These are phyloP conservation scores for Hebeloma cylindrosporum DNA, from an alignment of 768 basidiomycete species.

Conservation along the genomic window DNA sequence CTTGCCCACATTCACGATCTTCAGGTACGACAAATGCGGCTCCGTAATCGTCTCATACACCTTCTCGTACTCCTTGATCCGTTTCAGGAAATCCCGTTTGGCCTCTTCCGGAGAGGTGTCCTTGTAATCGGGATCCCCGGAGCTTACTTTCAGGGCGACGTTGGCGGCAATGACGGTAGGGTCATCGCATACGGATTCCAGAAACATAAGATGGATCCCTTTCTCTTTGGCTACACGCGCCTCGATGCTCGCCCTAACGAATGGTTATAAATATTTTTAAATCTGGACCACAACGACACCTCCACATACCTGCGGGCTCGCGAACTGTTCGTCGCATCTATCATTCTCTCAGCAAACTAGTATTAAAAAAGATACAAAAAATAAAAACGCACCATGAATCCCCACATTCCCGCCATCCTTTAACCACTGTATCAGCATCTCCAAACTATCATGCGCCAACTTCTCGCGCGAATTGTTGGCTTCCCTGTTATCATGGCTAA, in stretches of 20 bases:
- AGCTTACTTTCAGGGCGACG: conserved; percentile 91
- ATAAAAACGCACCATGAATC: conserved; percentile 73
- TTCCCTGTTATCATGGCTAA: conserved; percentile 80
- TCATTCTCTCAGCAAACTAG: not conserved
- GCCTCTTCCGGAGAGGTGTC: conserved; percentile 84
- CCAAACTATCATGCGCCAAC: conserved; percentile 88
- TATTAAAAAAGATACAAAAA: not conserved
- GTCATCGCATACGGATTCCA: conserved; percentile 95
- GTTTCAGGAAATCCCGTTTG: conserved; percentile 83
- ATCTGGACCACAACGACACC: not conserved
- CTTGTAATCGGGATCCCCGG: conserved; percentile 98
- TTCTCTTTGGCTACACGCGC: conserved; percentile 84
- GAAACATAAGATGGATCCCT: conserved; percentile 85
- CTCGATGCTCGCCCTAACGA: conserved; percentile 73
- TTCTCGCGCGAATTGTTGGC: conserved; percentile 77
- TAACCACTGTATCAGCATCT: conserved; percentile 94
- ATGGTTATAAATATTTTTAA: not conserved
- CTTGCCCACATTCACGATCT: conserved; percentile 91
- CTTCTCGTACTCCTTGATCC: conserved; percentile 91
- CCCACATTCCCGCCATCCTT: conserved; percentile 96
- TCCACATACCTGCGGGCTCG: conserved; percentile 58
- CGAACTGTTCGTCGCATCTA: conserved; percentile 97
- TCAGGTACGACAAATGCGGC: conserved; percentile 84
- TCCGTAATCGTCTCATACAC: conserved; percentile 96
- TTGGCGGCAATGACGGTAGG: conserved; percentile 94